Evolutionary conservation across 305 asterid genomes (phyloP), one percentile per base, ranked within the genome.

Genomic region (Salvia sclarea): DNA sequence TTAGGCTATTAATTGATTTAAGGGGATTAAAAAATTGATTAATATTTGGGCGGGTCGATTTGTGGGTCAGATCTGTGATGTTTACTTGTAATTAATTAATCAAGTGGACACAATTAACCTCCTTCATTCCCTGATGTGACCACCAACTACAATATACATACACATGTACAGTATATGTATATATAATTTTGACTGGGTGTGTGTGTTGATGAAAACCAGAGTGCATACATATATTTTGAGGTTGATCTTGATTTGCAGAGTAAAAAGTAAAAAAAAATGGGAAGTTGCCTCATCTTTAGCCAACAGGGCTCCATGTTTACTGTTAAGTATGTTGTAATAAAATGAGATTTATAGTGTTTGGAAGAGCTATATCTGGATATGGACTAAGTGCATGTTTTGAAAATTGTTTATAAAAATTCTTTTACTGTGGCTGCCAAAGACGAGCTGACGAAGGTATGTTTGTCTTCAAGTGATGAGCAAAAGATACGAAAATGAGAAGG

Each of bases 401-500:
- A n/a, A n/a, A n/a, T 68, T 56, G 50, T 18, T 14, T 8, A 17
- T 43, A 2, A 66, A 38, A 79, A 77, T 81, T 85, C 84, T 78
- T 76, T 77, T 70, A 76, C 74, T 47, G 76, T 73, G 83, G 62
- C 45, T 75, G 77, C 69, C 76, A 71, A 48, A 59, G 69, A 73
- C 61, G 66, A 66, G 73, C 70, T 82, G 93, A 84, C 81, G 91
- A 77, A 75, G 78, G 86, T 57, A 49, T 33, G 8, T 79, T 88
- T 84, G 90, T 84, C 87, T 56, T 20, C 43, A 55, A 54, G 84
- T 75, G 82, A 69, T 68, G 68, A 73, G 71, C 74, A 73, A 73
- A 83, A 82, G 88, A 84, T 85, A 73, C 86, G 80, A 80, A 76
- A 79, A 68, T 72, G 76, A 28, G 78, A 48, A 0, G 41, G 12